A percentile compares a stretch with the other conserved stretches of the same genome.
Evolutionary conservation across 108 stramenopile genomes (phyloP).

Genomic region (Cyclotella cryptica): DNA sequence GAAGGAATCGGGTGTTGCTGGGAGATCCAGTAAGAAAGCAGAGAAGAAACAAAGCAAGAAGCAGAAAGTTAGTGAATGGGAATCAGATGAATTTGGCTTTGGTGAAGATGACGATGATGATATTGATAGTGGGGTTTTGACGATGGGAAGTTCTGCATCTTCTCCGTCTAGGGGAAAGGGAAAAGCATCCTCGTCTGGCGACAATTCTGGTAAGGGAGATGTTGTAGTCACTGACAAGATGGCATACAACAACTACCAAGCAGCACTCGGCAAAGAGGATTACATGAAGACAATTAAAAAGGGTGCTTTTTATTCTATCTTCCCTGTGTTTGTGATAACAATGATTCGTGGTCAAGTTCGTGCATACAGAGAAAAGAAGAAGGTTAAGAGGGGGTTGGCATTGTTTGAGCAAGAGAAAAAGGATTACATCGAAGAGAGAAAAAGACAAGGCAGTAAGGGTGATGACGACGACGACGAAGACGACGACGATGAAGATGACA

Average conservation of each 20-base stretch:
- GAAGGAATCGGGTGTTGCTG: not conserved
- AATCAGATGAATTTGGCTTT: slow-evolving; percentile 56
- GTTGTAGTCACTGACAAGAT: slow-evolving; percentile 49
- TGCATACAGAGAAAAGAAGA: slow-evolving; percentile 50
- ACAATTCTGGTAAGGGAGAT: slow-evolving; percentile 27
- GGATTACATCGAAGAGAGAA: slow-evolving; percentile 44
- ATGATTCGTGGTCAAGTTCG: slow-evolving; percentile 46
- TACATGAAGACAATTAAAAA: slow-evolving; percentile 45
- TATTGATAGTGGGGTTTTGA: slow-evolving; percentile 35
- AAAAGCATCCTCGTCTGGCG: slow-evolving; percentile 7
- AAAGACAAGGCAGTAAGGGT: slow-evolving; percentile 25
- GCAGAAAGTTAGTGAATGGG: slow-evolving; percentile 49
- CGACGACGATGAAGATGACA: slow-evolving; percentile 40
- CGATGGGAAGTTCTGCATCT: slow-evolving; percentile 29
- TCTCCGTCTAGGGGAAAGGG: slow-evolving; percentile 25
- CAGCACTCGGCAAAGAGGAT: slow-evolving; percentile 29
- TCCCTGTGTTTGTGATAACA: slow-evolving; percentile 52
- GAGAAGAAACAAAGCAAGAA: slow-evolving; percentile 29
- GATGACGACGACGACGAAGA: slow-evolving; percentile 49
- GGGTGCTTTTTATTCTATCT: slow-evolving; percentile 41
- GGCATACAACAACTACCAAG: slow-evolving; percentile 54
- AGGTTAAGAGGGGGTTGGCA: slow-evolving; percentile 41
- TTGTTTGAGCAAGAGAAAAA: slow-evolving; percentile 42
- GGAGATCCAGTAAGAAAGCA: slow-evolving; percentile 12
- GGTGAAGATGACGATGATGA: slow-evolving; percentile 52